phyloP scores from a whole-genome alignment of 257 asterid genomes.

The Lycium barbarum region DNA sequence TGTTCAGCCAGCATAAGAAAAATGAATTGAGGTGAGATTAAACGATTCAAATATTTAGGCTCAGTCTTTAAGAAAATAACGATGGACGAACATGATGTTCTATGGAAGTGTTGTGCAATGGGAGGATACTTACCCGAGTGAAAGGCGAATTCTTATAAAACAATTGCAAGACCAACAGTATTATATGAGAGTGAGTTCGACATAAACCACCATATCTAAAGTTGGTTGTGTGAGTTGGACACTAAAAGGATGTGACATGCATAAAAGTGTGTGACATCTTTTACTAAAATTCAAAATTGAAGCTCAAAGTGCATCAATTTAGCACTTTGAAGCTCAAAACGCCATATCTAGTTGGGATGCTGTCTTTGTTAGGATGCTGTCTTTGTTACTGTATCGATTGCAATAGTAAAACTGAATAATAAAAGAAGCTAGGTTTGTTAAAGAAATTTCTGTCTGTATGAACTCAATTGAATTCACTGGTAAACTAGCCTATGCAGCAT shows the following conservation, averaged over 20 bases:
- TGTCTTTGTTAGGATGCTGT: neutral
- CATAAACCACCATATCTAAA: neutral
- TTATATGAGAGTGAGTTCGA: slow-evolving; percentile 9
- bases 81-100: slow-evolving; percentile 4
- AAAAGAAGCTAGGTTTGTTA: neutral
- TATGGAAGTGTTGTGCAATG: neutral
- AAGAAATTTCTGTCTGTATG: neutral
- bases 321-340: neutral
- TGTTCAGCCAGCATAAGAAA: slow-evolving; percentile 18
- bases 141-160: neutral
- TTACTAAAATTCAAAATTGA: neutral
- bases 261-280: neutral
- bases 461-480: neutral
- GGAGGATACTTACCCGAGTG: neutral
- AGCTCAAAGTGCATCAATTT: slow-evolving; percentile 6
- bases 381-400: neutral
- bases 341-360: neutral
- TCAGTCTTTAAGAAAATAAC: slow-evolving; percentile 1
- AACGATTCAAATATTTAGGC: neutral
- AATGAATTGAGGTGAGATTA: slow-evolving; percentile 6
- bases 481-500: neutral
- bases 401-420: neutral
- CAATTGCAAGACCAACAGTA: neutral
- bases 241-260: neutral
- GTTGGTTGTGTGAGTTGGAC: neutral